phyloP scores from a whole-genome alignment of 257 asterid genomes.

The Gentiana straminea region DNA sequence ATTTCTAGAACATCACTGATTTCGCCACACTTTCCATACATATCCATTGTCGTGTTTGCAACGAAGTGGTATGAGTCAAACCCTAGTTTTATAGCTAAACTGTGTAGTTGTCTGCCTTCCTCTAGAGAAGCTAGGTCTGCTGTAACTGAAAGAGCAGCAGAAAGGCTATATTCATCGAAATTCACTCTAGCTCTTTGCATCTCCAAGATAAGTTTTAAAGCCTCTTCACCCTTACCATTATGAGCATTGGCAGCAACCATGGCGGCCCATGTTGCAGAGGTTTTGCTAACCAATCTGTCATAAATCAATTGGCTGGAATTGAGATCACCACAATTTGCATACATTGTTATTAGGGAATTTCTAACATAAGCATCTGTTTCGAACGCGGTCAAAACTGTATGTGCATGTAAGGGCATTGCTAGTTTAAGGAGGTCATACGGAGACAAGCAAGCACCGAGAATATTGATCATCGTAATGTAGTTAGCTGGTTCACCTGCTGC shows the following conservation, averaged over 20 bases:
- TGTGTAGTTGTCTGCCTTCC: slow-evolving; percentile 63
- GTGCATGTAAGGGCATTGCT: slow-evolving; percentile 68
- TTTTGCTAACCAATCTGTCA: slow-evolving; percentile 25
- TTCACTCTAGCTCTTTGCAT: slow-evolving; percentile 68
- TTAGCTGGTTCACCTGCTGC: slow-evolving; percentile 33
- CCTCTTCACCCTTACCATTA: slow-evolving; percentile 70
- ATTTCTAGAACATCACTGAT: slow-evolving; percentile 46
- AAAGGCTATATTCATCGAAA: slow-evolving; percentile 71
- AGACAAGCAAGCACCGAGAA: slow-evolving; percentile 60
- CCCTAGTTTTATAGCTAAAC: slow-evolving; percentile 61
- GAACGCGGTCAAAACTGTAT: slow-evolving; percentile 38
- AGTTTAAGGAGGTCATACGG: slow-evolving; percentile 35
- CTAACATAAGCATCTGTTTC: slow-evolving; percentile 56
- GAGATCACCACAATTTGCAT: slow-evolving; percentile 77
- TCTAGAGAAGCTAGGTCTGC: slow-evolving; percentile 66
- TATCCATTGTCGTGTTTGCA: slow-evolving; percentile 58
- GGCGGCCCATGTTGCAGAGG: slow-evolving; percentile 67
- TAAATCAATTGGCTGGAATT: slow-evolving; percentile 51
- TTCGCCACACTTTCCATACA: slow-evolving; percentile 89
- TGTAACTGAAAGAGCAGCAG: slow-evolving; percentile 64
- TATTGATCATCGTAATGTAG: slow-evolving; percentile 56
- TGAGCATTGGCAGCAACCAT: slow-evolving; percentile 75
- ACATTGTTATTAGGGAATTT: slow-evolving; percentile 76
- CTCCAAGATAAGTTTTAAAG: slow-evolving; percentile 52
- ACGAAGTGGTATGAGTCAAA: slow-evolving; percentile 41